phyloP scores from a whole-genome alignment of 2,329 filamentous ascomycete genomes.

The Neobulgaria alba region DNA sequence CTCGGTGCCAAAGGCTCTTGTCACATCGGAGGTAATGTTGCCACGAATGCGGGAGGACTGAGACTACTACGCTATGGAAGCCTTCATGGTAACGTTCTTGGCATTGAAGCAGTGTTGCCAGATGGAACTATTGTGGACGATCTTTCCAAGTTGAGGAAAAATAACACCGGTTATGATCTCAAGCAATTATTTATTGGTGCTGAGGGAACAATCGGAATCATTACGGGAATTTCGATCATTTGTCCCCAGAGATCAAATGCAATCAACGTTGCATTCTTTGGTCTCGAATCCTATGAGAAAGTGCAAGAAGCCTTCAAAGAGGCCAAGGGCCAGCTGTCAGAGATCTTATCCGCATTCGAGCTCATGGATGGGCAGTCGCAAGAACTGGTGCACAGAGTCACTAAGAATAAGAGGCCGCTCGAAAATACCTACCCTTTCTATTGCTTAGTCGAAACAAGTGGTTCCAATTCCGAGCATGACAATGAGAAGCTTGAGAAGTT shows the following conservation, averaged over 20 bases:
- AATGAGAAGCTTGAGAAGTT: constrained; percentile 83
- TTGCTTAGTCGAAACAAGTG: constrained; percentile 92
- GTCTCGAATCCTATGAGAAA: constrained; percentile 82
- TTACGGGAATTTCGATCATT: constrained; percentile 82
- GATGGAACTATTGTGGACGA: constrained; percentile 91
- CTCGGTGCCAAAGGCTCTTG: constrained; percentile 97
- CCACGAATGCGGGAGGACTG: constrained; percentile 90
- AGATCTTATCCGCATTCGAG: constrained; percentile 96
- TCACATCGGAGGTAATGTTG: constrained; percentile 90
- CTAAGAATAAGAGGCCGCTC: constrained; percentile 69
- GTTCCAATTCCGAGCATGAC: constrained; percentile 90
- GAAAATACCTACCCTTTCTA: constrained; percentile 87
- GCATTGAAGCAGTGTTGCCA: constrained; percentile 85
- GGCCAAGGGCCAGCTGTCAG: constrained; percentile 81
- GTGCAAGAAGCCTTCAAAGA: constrained; percentile 79
- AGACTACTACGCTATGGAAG: constrained; percentile 87
- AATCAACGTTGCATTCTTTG: constrained; percentile 92
- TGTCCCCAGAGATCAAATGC: constrained; percentile 83
- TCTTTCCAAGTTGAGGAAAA: constrained; percentile 82
- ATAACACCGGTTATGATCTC: constrained; percentile 96
- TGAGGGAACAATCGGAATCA: constrained; percentile 90
- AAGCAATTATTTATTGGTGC: constrained; percentile 96
- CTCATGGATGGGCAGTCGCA: constrained; percentile 88
- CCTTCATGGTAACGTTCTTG: constrained; percentile 85
- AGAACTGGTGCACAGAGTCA: constrained; percentile 64